These are phyloP conservation scores for Diddensiella santjacobensis DNA, from an alignment of 805 yeast species.

Conservation along the genomic window DNA sequence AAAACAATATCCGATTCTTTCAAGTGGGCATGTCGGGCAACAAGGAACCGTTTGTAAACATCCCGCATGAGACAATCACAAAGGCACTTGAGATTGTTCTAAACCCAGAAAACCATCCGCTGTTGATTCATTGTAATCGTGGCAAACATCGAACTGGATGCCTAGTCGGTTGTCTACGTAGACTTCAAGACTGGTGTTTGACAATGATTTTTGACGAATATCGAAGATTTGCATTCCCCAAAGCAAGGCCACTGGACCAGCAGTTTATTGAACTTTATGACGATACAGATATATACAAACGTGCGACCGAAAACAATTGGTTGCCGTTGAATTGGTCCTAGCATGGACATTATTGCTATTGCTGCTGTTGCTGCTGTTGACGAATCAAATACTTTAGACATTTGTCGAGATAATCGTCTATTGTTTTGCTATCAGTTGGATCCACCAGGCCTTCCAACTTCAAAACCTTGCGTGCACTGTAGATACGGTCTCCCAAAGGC, in stretches of 20 bases:
- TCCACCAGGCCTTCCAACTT: too few species aligned
- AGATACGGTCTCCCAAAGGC: slow-evolving; percentile 16
- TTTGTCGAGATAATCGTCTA: too few species aligned
- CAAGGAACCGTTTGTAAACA: slow-evolving; percentile 80
- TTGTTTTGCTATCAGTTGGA: too few species aligned
- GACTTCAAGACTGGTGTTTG: slow-evolving; percentile 87
- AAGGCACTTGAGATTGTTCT: slow-evolving; percentile 77
- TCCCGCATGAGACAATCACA: slow-evolving; percentile 62
- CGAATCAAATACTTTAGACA: too few species aligned
- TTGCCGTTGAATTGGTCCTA: slow-evolving; percentile 63
- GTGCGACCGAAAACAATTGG: slow-evolving; percentile 52
- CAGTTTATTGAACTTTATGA: slow-evolving; percentile 91
- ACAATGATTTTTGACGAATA: slow-evolving; percentile 96
- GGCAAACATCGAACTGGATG: slow-evolving; percentile 98
- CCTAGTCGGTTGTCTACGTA: slow-evolving; percentile 84
- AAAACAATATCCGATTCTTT: slow-evolving; percentile 62
- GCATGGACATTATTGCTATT: neutral
- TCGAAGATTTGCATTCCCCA: slow-evolving; percentile 90
- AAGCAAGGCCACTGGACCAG: slow-evolving; percentile 92
- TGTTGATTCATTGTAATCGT: slow-evolving; percentile 89
- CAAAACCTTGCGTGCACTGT: too few species aligned
- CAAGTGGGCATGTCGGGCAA: slow-evolving; percentile 95
- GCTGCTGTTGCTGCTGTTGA: too few species aligned
- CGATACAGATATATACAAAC: slow-evolving; percentile 53
- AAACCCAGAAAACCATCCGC: slow-evolving; percentile 85